phyloP scores from a whole-genome alignment of 1,284 basidiomycete species.

The Abortiporus biennis region DNA sequence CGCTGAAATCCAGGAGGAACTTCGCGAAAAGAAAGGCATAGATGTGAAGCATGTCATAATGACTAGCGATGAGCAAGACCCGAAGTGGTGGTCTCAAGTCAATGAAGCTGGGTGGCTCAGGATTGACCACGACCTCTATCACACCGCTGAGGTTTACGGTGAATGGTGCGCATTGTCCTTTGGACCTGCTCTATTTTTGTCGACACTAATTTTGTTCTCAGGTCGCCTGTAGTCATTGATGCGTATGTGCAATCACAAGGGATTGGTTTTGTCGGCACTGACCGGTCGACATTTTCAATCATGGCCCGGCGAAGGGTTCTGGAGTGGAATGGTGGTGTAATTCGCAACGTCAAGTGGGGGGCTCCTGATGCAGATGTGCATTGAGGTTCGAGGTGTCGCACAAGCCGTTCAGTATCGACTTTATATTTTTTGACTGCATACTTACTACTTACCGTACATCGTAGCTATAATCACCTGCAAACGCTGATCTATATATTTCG shows the following conservation, averaged over 20 bases:
- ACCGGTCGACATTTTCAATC: constrained; percentile 59
- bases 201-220: constrained; percentile 13
- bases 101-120: constrained; percentile 48
- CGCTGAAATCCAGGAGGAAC: constrained; percentile 30
- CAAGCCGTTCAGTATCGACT: background rate
- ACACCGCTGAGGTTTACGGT: constrained; percentile 44
- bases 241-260: constrained; percentile 59
- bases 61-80: constrained; percentile 62
- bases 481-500: too few species aligned
- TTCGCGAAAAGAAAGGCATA: constrained; percentile 36
- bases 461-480: too few species aligned
- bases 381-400: too few species aligned
- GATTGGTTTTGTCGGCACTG: constrained; percentile 61
- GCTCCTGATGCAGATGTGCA: constrained; percentile 25
- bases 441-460: too few species aligned
- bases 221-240: constrained; percentile 64
- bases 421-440: too few species aligned
- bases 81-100: constrained; percentile 59
- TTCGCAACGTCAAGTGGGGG: constrained; percentile 48
- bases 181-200: background rate
- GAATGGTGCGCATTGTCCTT: constrained; percentile 35
- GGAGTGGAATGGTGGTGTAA: constrained; percentile 52
- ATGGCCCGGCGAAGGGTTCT: constrained; percentile 52
- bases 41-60: constrained; percentile 41
- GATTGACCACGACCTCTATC: constrained; percentile 40